A percentile compares a stretch with the other conserved stretches of the same genome.
Evolutionary conservation across 306 rosid species (phyloP).

Genomic region (Cicer chorassanicum): DNA sequence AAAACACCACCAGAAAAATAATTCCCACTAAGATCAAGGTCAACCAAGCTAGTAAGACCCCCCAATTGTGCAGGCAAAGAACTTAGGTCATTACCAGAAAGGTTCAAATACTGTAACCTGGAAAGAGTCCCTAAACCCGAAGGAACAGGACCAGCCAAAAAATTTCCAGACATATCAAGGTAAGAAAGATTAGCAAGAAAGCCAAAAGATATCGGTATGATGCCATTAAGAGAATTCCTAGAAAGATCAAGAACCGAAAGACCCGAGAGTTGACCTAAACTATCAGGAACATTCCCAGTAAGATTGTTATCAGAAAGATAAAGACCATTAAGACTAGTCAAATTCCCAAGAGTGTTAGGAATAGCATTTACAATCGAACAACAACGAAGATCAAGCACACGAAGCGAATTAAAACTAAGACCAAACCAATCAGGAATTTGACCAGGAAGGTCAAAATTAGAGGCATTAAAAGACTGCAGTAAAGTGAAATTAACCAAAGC

Average conservation of each 20-base stretch:
- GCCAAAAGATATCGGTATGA: conserved; percentile 56
- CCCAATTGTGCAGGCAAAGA: conserved; percentile 71
- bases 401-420: conserved; percentile 49
- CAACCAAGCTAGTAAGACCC: conserved; percentile 67
- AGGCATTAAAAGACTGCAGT: conserved; percentile 78
- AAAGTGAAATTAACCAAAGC: conserved; percentile 77
- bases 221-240: conserved; percentile 60
- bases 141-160: conserved; percentile 65
- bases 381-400: conserved; percentile 80
- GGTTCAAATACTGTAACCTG: conserved; percentile 73
- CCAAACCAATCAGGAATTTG: conserved; percentile 84
- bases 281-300: conserved; percentile 65
- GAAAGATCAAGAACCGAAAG: conserved; percentile 84
- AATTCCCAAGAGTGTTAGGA: conserved; percentile 72
- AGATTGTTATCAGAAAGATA: conserved; percentile 74
- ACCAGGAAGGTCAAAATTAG: conserved; percentile 76
- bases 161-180: conserved; percentile 73
- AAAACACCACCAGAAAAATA: conserved; percentile 59
- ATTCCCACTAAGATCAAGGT: conserved; percentile 86
- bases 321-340: conserved; percentile 65
- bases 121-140: conserved; percentile 58
- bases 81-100: conserved; percentile 66
- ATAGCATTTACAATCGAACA: conserved; percentile 69
- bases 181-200: conserved; percentile 65
- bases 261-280: conserved; percentile 57